These are phyloP conservation scores for Halophytophthora polymorphica DNA, from an alignment of 352 stramenopile genomes.

Conservation along the genomic window DNA sequence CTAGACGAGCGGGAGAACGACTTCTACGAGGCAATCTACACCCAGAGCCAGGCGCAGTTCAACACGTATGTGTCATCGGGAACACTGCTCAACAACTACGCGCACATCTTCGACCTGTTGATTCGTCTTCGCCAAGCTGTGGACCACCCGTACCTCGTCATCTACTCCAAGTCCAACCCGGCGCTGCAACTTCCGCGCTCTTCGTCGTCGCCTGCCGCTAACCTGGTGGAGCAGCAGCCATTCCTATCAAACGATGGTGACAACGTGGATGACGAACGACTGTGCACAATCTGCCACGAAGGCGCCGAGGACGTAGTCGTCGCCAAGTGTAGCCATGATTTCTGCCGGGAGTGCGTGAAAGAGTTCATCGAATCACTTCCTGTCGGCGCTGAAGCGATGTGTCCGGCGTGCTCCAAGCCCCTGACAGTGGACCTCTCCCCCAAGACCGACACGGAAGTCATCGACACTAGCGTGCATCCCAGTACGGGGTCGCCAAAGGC, in stretches of 20 bases:
- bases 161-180: constrained; percentile 87
- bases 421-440: constrained; percentile 82
- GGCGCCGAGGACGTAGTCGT: constrained; percentile 86
- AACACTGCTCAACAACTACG: constrained; percentile 99
- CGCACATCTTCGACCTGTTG: constrained; percentile 98
- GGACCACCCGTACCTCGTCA: constrained; percentile 98
- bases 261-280: constrained; percentile 22
- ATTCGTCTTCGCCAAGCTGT: constrained; percentile 97
- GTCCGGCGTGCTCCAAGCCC: constrained; percentile 75
- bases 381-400: constrained; percentile 52
- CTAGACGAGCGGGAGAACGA: constrained; percentile 94
- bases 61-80: constrained; percentile 97
- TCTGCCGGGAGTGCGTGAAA: constrained; percentile 88
- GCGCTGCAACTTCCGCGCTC: constrained; percentile 58
- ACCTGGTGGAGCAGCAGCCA: constrained; percentile 61
- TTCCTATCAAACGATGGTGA: constrained; percentile 31
- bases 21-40: constrained; percentile 99
- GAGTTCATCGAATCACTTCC: constrained; percentile 79
- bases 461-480: constrained; percentile 1
- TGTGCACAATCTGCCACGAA: constrained; percentile 94
- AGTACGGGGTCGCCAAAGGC: constrained; percentile 16
- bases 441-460: constrained; percentile 15
- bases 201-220: constrained; percentile 19
- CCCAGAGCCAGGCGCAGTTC: constrained; percentile 96
- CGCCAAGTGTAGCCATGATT: constrained; percentile 88